Conservation (phyloP, 805 yeast genomes). For the Millerozyma miso region DNA sequence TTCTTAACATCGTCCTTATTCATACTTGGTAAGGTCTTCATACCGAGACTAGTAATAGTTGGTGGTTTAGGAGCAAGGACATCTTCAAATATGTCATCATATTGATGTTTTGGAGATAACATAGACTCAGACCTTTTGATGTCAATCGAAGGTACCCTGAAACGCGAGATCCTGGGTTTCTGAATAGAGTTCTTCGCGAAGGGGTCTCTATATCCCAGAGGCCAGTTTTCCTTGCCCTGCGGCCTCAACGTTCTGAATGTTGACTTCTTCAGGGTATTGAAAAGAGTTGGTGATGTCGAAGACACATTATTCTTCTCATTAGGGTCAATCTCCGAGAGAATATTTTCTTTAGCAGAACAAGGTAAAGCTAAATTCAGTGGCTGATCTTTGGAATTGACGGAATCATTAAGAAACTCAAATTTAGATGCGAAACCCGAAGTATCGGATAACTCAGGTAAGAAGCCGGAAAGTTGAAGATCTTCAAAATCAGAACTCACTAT, state of each 20-base stretch:
- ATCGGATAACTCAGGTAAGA: slow-evolving; percentile 44
- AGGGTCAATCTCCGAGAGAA: neutral
- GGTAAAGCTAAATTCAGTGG: neutral
- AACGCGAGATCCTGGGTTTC: slow-evolving; percentile 18
- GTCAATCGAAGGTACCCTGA: slow-evolving; percentile 40
- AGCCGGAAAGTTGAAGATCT: slow-evolving; percentile 37
- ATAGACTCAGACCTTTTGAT: slow-evolving; percentile 34
- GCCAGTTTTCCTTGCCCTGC: neutral
- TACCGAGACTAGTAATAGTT: slow-evolving; percentile 42
- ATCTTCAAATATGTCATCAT: slow-evolving; percentile 37
- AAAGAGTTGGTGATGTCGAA: neutral
- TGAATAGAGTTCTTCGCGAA: neutral
- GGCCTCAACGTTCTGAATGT: neutral
- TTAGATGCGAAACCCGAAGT: slow-evolving; percentile 48
- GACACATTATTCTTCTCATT: neutral
- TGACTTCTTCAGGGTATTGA: neutral
- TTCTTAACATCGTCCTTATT: slow-evolving; percentile 41
- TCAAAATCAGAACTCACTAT: slow-evolving; percentile 41
- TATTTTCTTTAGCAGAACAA: neutral
- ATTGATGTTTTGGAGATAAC: slow-evolving; percentile 32
- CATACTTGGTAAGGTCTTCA: slow-evolving; percentile 49
- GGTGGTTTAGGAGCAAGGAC: slow-evolving; percentile 15
- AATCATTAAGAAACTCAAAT: slow-evolving; percentile 30
- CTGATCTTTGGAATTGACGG: slow-evolving; percentile 1
- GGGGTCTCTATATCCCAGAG: neutral